Conservation (phyloP, 2,329 filamentous ascomycete species). For the Mycosphaerella arachidis region DNA sequence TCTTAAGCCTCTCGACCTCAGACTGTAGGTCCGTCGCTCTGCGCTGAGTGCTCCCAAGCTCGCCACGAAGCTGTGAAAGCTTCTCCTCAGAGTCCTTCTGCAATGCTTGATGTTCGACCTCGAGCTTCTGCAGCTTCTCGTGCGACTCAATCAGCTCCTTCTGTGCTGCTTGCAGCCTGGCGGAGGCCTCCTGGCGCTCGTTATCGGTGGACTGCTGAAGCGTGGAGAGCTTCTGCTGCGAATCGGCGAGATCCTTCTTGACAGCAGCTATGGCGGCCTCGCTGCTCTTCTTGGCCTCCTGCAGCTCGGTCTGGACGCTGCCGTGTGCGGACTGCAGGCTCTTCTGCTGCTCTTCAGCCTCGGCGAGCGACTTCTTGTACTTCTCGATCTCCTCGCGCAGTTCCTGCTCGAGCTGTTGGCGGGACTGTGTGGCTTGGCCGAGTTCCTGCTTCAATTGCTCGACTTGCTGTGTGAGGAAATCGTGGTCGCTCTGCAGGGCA, state of each 20-base stretch:
- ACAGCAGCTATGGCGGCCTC: constrained; percentile 7
- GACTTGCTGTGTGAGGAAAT: constrained; percentile 11
- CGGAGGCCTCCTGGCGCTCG: constrained; percentile 7
- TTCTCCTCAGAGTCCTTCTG: constrained; percentile 14
- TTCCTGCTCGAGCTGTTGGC: constrained; percentile 12
- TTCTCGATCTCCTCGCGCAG: constrained; percentile 11
- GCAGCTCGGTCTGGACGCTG: constrained; percentile 12
- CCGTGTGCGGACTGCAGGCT: constrained; percentile 9
- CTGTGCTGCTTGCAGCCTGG: constrained; percentile 8
- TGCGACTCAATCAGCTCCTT: constrained; percentile 16
- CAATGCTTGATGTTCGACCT: constrained; percentile 14
- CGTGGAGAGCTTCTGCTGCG: constrained; percentile 14
- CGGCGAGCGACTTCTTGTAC: constrained; percentile 6
- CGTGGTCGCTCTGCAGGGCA: constrained; percentile 9
- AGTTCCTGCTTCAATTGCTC: constrained; percentile 10
- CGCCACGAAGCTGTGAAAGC: neutral
- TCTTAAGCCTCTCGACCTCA: constrained; percentile 3
- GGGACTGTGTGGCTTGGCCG: constrained; percentile 8
- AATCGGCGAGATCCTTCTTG: constrained; percentile 15
- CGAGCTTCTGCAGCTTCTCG: constrained; percentile 15
- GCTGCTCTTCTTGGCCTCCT: constrained; percentile 11
- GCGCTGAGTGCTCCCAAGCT: neutral
- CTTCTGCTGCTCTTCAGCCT: constrained; percentile 7
- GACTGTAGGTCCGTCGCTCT: neutral
- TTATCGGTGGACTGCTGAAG: constrained; percentile 10